phyloP scores from a whole-genome alignment of 352 stramenopile species.

The Pythium aphanidermatum region DNA sequence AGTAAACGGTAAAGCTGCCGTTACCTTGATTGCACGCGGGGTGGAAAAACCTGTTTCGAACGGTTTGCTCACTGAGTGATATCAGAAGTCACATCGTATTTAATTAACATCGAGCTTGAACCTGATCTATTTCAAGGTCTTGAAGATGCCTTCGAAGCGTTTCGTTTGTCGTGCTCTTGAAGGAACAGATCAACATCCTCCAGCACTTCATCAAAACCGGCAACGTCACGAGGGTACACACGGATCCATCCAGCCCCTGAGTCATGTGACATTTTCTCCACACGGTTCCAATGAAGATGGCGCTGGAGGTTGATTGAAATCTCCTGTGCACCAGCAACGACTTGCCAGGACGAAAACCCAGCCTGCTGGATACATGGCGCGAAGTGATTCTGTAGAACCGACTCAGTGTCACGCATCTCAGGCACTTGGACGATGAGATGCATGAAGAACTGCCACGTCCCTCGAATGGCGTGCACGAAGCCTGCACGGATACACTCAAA shows the following conservation, averaged over 20 bases:
- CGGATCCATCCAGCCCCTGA: conserved; percentile 81
- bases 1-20: conserved; percentile 66
- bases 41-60: conserved; percentile 14
- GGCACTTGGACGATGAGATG: conserved; percentile 77
- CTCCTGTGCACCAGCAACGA: conserved; percentile 77
- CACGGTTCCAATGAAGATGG: conserved; percentile 84
- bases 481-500: conserved; percentile 76
- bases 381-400: conserved; percentile 60
- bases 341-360: conserved; percentile 81
- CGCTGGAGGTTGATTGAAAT: conserved; percentile 84
- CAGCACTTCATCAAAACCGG: conserved; percentile 67
- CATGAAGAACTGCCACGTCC: conserved; percentile 82
- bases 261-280: conserved; percentile 86
- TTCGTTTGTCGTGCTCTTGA: conserved; percentile 38
- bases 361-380: conserved; percentile 75
- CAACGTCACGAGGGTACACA: conserved; percentile 79
- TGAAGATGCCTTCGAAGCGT: conserved; percentile 14
- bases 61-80: background rate
- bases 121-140: conserved; percentile 3
- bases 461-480: conserved; percentile 63
- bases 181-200: conserved; percentile 69
- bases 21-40: conserved; percentile 71
- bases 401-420: conserved; percentile 32
- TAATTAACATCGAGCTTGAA: conserved; percentile 9
- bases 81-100: background rate